Conservation (phyloP, 495 filamentous ascomycete species). For the Penicillium atrosanguineum region DNA sequence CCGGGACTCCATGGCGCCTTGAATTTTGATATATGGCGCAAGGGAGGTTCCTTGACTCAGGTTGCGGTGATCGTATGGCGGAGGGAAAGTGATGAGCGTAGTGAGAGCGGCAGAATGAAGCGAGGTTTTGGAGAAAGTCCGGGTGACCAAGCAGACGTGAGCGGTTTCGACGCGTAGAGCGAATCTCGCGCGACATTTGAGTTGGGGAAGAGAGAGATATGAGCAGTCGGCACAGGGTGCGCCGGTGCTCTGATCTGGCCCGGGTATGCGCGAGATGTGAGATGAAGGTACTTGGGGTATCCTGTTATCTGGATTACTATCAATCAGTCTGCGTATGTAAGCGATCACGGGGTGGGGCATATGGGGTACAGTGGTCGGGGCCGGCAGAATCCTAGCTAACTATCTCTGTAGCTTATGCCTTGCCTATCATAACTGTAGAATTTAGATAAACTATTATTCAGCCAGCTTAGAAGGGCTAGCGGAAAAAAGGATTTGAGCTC, state of each 20-base stretch:
- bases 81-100: constrained; percentile 4
- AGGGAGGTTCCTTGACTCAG: neutral
- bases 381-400: too few species aligned
- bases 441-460: too few species aligned
- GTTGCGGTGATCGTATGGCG: neutral
- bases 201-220: neutral
- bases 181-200: constrained; percentile 18
- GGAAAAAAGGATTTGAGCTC: too few species aligned
- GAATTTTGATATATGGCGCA: neutral
- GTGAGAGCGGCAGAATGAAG: neutral
- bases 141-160: constrained; percentile 14
- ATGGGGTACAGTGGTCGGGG: too few species aligned
- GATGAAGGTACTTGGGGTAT: neutral
- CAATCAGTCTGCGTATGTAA: too few species aligned
- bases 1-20: constrained; percentile 38
- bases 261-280: constrained; percentile 1
- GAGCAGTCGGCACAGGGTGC: neutral
- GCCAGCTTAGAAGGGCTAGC: too few species aligned
- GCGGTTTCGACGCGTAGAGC: constrained; percentile 13
- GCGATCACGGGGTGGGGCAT: too few species aligned
- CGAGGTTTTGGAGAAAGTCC: constrained; percentile 8
- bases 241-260: neutral
- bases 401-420: too few species aligned
- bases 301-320: too few species aligned
- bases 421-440: too few species aligned